These are phyloP conservation scores for Zymoseptoria pseudotritici DNA, from an alignment of 2,329 filamentous ascomycete species.

Conservation along the genomic window DNA sequence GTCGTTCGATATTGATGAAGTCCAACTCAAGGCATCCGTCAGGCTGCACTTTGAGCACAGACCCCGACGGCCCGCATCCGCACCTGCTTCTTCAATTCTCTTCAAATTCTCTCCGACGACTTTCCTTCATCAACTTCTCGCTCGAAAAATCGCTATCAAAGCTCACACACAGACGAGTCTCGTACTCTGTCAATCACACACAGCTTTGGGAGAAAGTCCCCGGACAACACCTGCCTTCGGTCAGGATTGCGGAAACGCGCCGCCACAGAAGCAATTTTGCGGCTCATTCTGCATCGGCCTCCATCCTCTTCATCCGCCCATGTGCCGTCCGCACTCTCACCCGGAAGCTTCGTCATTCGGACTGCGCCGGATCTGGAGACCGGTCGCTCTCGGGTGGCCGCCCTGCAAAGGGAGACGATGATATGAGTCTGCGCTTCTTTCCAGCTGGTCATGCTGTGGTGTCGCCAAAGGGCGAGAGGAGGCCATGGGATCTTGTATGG, in stretches of 20 bases:
- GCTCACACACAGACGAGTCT: constrained; percentile 72
- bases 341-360: constrained; percentile 29
- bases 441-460: constrained; percentile 28
- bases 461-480: constrained; percentile 29
- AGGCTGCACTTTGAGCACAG: neutral
- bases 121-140: constrained; percentile 67
- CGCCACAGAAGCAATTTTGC: constrained; percentile 91
- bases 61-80: neutral
- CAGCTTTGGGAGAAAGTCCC: constrained; percentile 99
- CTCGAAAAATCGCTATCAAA: constrained; percentile 99
- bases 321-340: constrained; percentile 46
- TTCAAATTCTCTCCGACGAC: constrained; percentile 16
- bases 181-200: constrained; percentile 34
- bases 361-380: constrained; percentile 37
- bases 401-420: constrained; percentile 57
- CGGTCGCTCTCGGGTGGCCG: constrained; percentile 31
- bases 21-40: neutral
- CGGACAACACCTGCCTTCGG: constrained; percentile 65
- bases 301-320: constrained; percentile 42
- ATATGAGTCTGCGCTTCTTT: constrained; percentile 70
- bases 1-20: neutral
- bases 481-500: constrained; percentile 28
- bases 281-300: constrained; percentile 65
- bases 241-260: constrained; percentile 85
- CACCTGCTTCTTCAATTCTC: neutral